Base-by-base conservation (phyloP, 345 rosid genomes). In the Eucalyptus pauciflora region DNA sequence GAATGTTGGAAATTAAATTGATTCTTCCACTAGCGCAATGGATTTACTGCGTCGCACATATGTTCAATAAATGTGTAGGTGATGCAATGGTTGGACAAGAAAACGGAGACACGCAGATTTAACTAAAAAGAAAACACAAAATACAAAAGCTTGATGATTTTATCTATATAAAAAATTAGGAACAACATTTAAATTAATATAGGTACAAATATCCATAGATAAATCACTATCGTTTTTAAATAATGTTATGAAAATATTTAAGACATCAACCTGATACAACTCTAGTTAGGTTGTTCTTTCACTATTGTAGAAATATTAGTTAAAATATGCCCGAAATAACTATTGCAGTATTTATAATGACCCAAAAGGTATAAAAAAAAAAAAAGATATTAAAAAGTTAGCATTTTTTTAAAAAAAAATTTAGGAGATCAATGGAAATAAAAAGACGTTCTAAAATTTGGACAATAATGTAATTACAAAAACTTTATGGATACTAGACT, bases 221-320 rank as follows among this genome's bases (percentile, higher is more conserved):
- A 64, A 29, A 13, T 64, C 31, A n/a, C 2, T 64, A 64, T 29
- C 18, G n/a, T 64, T 64, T 64, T 13, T n/a, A 12, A 64, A 29
- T 64, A 29, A 27, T 62, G 37, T 29, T 13, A 13, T 13, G 33
- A 29, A 62, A 62, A 29, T 33, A 58, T 25, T 24, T 58, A 58
- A 58, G 67, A 62, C 71, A 62, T 29, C 71, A 62, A 62, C 71
- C 17, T 62, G 71, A 29, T 62, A 29, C 31, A 13, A 29, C 71
- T 62, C 2, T 62, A 7, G 15, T 29, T 4, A 64, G 33, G 71
- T 8, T 29, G 1, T 29, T 5, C 37, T 64, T 1, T 64, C 0
- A 64, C 37, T 27, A 13, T 60, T 60, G 3, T 0, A 60, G 69
- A 60, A 60, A 60, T 60, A 27, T 27, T 2, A 60, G 69, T 60